Evolutionary conservation across 345 rosid genomes (phyloP).

Genomic region (Arabis alpina): DNA sequence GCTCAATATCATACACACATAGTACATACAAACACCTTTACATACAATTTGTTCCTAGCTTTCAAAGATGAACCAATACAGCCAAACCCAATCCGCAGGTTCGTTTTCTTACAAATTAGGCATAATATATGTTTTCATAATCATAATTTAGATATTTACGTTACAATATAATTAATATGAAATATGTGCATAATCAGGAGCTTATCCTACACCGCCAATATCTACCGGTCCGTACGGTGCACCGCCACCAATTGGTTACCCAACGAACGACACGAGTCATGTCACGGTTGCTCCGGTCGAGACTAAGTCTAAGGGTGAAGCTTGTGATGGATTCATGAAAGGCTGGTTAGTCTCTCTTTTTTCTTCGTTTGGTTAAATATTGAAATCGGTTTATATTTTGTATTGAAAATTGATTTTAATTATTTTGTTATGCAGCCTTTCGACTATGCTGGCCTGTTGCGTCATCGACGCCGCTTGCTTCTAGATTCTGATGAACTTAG

Average conservation of each 20-base stretch:
- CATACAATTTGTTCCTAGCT: not conserved
- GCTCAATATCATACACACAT: not conserved
- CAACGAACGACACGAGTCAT: conserved; percentile 34
- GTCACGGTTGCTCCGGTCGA: conserved; percentile 33
- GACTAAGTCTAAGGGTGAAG: conserved; percentile 42
- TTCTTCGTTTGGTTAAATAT: conserved; percentile 2
- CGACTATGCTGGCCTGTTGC: conserved; percentile 43
- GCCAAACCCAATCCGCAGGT: conserved; percentile 36
- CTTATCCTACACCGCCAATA: conserved; percentile 38
- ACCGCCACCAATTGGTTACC: conserved; percentile 43
- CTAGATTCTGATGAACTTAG: conserved; percentile 29
- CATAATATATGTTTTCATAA: not conserved
- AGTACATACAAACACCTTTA: not conserved
- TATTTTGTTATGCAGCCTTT: conserved; percentile 30
- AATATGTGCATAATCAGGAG: conserved; percentile 21
- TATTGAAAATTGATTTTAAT: not conserved
- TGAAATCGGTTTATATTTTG: conserved; percentile 1
- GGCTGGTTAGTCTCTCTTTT: conserved; percentile 37
- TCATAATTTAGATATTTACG: conserved; percentile 1
- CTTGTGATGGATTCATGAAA: conserved; percentile 34
- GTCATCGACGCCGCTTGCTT: conserved; percentile 38
- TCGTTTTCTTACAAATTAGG: conserved; percentile 12
- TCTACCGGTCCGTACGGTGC: conserved; percentile 39
- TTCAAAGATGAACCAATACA: conserved; percentile 37
- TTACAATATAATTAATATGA: not conserved